A percentile compares a stretch with the other conserved stretches of the same genome.
Conservation (phyloP, 805 yeast genomes). For the Ogataea nitratoaversa region DNA sequence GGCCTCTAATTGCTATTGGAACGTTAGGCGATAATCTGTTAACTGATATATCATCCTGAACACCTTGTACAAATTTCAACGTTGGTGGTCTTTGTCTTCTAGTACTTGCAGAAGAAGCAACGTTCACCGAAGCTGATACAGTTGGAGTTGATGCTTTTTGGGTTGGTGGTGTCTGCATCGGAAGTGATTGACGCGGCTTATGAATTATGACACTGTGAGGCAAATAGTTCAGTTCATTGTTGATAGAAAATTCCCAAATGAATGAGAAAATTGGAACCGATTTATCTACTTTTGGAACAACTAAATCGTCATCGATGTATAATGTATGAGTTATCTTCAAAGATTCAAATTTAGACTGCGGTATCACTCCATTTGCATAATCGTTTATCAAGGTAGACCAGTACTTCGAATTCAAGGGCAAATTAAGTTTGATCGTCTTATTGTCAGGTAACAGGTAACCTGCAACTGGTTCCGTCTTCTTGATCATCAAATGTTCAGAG, state of each 20-base stretch:
- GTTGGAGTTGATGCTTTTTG: slow-evolving; percentile 1
- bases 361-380: slow-evolving; percentile 28
- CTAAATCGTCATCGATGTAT: slow-evolving; percentile 26
- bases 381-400: slow-evolving; percentile 31
- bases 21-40: background rate
- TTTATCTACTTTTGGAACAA: slow-evolving; percentile 10
- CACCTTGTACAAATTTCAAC: background rate
- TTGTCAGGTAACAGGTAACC: slow-evolving; percentile 23
- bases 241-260: slow-evolving; percentile 29
- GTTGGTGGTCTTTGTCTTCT: slow-evolving; percentile 4
- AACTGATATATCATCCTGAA: slow-evolving; percentile 1
- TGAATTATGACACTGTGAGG: slow-evolving; percentile 24
- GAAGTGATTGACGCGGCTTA: background rate
- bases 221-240: slow-evolving; percentile 15
- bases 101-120: slow-evolving; percentile 1
- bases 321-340: slow-evolving; percentile 27
- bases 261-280: slow-evolving; percentile 24
- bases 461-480: slow-evolving; percentile 28
- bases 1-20: slow-evolving; percentile 19
- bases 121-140: slow-evolving; percentile 1
- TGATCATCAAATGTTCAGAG: slow-evolving; percentile 16
- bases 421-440: slow-evolving; percentile 20
- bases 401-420: slow-evolving; percentile 29
- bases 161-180: background rate
- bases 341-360: slow-evolving; percentile 17